phyloP scores from a whole-genome alignment of 352 stramenopile genomes.

The Phytopythium litorale region DNA sequence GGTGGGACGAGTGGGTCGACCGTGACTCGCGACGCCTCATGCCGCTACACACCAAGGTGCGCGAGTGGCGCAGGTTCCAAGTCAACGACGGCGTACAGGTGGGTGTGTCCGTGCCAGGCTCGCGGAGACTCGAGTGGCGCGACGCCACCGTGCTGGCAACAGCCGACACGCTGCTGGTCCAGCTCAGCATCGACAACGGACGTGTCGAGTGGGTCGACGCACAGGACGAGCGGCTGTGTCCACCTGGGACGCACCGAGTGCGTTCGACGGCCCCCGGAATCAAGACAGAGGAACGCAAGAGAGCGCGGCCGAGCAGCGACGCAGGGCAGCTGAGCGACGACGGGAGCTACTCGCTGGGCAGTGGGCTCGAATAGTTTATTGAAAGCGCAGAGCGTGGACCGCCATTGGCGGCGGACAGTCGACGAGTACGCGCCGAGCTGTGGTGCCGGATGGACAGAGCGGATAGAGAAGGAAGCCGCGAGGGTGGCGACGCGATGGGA shows the following conservation, averaged over 20 bases:
- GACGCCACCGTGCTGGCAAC: slow-evolving; percentile 34
- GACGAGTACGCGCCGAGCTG: no score
- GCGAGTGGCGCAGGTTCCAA: slow-evolving; percentile 58
- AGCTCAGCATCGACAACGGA: slow-evolving; percentile 35
- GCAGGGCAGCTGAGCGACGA: no score
- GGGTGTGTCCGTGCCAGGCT: slow-evolving; percentile 25
- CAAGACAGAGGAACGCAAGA: not conserved
- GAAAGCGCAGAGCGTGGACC: no score
- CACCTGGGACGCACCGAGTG: slow-evolving; percentile 45
- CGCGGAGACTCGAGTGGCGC: slow-evolving; percentile 46
- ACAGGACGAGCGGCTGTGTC: slow-evolving; percentile 62
- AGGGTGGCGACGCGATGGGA: no score
- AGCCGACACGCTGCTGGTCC: slow-evolving; percentile 26
- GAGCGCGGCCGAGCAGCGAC: not conserved
- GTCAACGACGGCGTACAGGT: slow-evolving; percentile 52
- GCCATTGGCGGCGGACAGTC: no score
- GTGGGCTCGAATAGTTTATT: no score
- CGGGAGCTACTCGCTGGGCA: no score
- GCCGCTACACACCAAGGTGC: slow-evolving; percentile 86
- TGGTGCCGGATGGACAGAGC: no score
- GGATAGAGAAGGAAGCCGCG: no score
- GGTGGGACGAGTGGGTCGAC: slow-evolving; percentile 96
- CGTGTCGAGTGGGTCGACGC: slow-evolving; percentile 48
- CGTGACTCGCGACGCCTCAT: slow-evolving; percentile 87
- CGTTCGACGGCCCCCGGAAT: not conserved